Evolutionary conservation across 495 filamentous ascomycete genomes (phyloP), one percentile per base, ranked within the genome.

Genomic region (Xylaria sp.): DNA sequence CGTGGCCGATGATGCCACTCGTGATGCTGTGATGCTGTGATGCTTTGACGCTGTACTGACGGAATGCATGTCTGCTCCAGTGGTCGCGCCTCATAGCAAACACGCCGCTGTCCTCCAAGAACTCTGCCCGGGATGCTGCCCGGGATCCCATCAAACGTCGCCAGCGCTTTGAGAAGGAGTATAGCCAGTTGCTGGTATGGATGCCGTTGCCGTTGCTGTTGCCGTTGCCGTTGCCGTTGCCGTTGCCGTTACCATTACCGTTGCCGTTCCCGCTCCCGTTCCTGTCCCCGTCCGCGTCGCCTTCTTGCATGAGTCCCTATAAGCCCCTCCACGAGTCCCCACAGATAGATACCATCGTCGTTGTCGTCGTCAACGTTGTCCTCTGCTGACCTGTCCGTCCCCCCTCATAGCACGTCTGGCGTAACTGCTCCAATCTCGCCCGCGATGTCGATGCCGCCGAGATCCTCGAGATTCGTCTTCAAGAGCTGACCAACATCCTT

Each of bases 21-120:
- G 12, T 15, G n/a, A 43, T 24, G 61, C 24, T 37, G 44, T 55
- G n/a, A n/a, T n/a, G n/a, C n/a, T n/a, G n/a, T n/a, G n/a, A n/a
- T n/a, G n/a, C n/a, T n/a, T n/a, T n/a, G n/a, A 43, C 21, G 61
- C 24, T 37, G 44, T 55, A 44, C 43, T 72, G 43, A 66, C 61
- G 59, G 41, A 72, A 52, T 64, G 48, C 9, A 62, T 64, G 35
- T 26, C n/a, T 62, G 37, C 37, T 67, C 46, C 75, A 97, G 93
- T 97, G 93, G 91, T 93, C 93, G 82, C 91, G 95, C 82, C 88
- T 97, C 75, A 89, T 97, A 82, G 94, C 93, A 79, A 93, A 93
- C 77, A 91, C 90, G 72, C 88, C 89, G 76, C 82, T 88, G 55
- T 86, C 89, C 63, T 81, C 87, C 88, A 80, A 78, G 69, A 74